Evolutionary conservation across 305 asterid genomes (phyloP).

Genomic region (Lippia alba): DNA sequence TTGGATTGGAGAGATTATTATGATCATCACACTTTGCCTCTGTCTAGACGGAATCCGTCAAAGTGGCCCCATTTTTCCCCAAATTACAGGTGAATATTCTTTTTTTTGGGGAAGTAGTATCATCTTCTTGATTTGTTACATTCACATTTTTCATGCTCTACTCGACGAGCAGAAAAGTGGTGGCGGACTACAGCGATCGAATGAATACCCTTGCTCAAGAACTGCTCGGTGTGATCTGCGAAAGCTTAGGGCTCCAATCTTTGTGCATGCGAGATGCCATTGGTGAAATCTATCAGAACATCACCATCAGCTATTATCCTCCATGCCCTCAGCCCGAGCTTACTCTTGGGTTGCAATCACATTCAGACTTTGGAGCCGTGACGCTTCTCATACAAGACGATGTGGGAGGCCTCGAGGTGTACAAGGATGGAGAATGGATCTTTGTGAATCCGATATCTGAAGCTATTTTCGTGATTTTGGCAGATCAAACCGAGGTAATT

Average conservation of each 20-base stretch:
- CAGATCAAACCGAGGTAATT: slow-evolving; percentile 93
- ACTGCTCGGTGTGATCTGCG: slow-evolving; percentile 66
- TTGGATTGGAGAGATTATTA: slow-evolving; percentile 95
- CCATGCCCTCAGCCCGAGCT: slow-evolving; percentile 97
- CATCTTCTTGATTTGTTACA: neutral
- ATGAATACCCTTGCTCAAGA: slow-evolving; percentile 69
- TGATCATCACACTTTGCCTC: slow-evolving; percentile 87
- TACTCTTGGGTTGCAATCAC: slow-evolving; percentile 93
- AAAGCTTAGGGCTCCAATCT: slow-evolving; percentile 67
- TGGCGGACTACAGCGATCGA: slow-evolving; percentile 69
- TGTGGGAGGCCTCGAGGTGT: slow-evolving; percentile 89
- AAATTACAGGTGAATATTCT: slow-evolving; percentile 66
- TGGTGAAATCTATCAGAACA: slow-evolving; percentile 87
- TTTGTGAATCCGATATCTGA: slow-evolving; percentile 58
- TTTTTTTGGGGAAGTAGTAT: neutral
- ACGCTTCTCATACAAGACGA: slow-evolving; percentile 94
- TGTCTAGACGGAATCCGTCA: slow-evolving; percentile 67
- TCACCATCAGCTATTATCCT: slow-evolving; percentile 86
- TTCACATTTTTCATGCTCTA: neutral
- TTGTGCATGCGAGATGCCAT: slow-evolving; percentile 62
- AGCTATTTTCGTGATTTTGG: slow-evolving; percentile 79
- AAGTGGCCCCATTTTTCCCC: slow-evolving; percentile 79
- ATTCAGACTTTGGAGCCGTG: slow-evolving; percentile 84
- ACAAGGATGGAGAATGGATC: slow-evolving; percentile 83
- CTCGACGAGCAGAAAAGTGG: slow-evolving; percentile 53